Evolutionary conservation across 2,329 filamentous ascomycete genomes (phyloP), one percentile per base, ranked within the genome.

Genomic region (Pyrenochaeta sp.): DNA sequence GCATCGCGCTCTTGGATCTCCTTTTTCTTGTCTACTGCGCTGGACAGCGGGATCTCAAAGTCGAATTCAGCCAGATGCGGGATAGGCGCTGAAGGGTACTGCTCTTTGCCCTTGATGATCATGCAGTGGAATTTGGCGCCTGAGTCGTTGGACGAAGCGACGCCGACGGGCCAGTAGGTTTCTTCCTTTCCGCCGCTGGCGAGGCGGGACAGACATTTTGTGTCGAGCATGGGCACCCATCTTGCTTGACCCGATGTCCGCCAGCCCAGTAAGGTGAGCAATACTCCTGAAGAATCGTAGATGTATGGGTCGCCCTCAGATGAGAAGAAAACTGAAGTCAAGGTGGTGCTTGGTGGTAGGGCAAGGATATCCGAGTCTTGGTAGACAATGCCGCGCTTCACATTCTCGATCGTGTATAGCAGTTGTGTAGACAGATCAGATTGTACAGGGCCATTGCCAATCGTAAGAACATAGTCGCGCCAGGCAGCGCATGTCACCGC

Each of bases 91-190:
- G 93, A 92, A 2, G 63, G 63, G 65, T 96, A 90, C 65, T 87
- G 83, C 67, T 99, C 94, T 23, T 88, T 89, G 51, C 94, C 94
- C 74, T 99, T 99, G 65, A 99, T 85, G 61, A 99, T 97, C 73
- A 99, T 96, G 75, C 95, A 99, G 78, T 97, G 93, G 72, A 99
- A 99, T 64, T 88, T 93, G 61, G 88, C 81, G 63, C 92, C 85
- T 5, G 90, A 90, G 1, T 96, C 89, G 1, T 91, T 92, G 63
- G 88, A 82, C 60, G 92, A 85, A 2, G 93, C 90, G 1, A 97
- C 92, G 1, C 94, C 94, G 21, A 99, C 90, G 1, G 94, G 94
- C 82, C 92, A 99, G 76, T 99, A 99, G 0, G 80, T 83, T 73
- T 99, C 94, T 53, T 88, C 82, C 71, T 96, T 96, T 44, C 87